Evolutionary conservation across 768 basidiomycete species (phyloP), one percentile per base, ranked within the genome.

Genomic region (Mycena metata): DNA sequence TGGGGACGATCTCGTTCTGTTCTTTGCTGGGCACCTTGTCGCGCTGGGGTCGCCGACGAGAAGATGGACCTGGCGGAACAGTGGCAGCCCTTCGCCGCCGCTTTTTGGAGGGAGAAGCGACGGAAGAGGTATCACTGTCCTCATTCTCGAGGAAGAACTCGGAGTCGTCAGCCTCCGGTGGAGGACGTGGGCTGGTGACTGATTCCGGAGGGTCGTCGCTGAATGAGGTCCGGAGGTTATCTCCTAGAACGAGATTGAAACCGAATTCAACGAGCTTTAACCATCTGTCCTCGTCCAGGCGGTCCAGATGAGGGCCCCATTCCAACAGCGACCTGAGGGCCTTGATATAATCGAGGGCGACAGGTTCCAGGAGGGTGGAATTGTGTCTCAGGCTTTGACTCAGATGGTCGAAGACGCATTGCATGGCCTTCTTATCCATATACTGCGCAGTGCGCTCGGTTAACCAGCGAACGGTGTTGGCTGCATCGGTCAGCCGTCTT

Each of bases 281-380:
- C 97, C 97, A 99, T 47, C 66, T 79, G 1, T 82, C 80, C 41
- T 85, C 81, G 12, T 88, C 88, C 58, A 96, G 74, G 72, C 91
- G 89, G 49, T 96, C 92, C 62, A 96, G 82, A 79, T 98, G 96
- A 3, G 95, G 91, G 3, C 81, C 76, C 77, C 89, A 91, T 64
- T 82, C 81, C 58, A 94, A 80, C 11, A 98, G 75, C 65, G 81
- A 82, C 62, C 87, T 87, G 55, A 98, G 82, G 0, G 92, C 85
- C 76, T 96, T 96, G 63, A 92, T 83, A 77, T 95, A 96, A 77
- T 96, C 89, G 69, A 94, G 79, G 13, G 93, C 90, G 5, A 95
- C 84, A 0, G 90, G 88, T 5, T 81, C 74, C 67, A 91, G 84
- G 16, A 98, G 80, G 41, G 82, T 75, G 42, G 84, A 83, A 23